A percentile compares a stretch with the other conserved stretches of the same genome.
phyloP scores from a whole-genome alignment of 148 eudicot species.

The Mesembryanthemum crystallinum region DNA sequence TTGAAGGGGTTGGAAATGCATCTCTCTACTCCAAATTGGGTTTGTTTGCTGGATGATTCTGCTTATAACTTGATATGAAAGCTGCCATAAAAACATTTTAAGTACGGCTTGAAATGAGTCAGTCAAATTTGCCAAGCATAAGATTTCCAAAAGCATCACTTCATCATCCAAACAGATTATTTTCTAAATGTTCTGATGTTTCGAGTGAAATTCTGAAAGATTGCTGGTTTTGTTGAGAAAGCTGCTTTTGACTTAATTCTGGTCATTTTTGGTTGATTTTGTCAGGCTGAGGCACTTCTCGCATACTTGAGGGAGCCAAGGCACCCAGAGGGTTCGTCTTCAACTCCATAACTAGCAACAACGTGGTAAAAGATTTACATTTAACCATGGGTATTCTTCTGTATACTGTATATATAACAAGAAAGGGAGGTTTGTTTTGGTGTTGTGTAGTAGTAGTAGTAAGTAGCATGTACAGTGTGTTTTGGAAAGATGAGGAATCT shows the following conservation, averaged over 20 bases:
- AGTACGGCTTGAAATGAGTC: not conserved
- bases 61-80: not conserved
- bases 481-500: constrained; percentile 23
- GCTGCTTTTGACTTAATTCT: not conserved
- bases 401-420: constrained; percentile 52
- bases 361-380: constrained; percentile 17
- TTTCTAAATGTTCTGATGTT: too few species aligned
- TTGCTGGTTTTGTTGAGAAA: not conserved
- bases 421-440: constrained; percentile 25
- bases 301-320: constrained; percentile 82
- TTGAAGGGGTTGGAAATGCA: not conserved
- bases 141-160: not conserved
- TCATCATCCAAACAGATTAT: not conserved
- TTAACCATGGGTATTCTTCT: constrained; percentile 14
- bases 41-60: not conserved
- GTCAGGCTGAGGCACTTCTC: constrained; percentile 87
- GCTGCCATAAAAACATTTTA: too few species aligned
- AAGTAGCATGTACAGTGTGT: constrained; percentile 54
- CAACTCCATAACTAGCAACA: constrained; percentile 44
- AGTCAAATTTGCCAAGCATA: not conserved
- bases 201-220: not conserved
- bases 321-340: constrained; percentile 54
- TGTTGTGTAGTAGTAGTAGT: constrained; percentile 26
- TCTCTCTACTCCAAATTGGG: too few species aligned
- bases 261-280: constrained; percentile 23